phyloP scores from a whole-genome alignment of 1,284 basidiomycete species.

The Naganishia sp. region DNA sequence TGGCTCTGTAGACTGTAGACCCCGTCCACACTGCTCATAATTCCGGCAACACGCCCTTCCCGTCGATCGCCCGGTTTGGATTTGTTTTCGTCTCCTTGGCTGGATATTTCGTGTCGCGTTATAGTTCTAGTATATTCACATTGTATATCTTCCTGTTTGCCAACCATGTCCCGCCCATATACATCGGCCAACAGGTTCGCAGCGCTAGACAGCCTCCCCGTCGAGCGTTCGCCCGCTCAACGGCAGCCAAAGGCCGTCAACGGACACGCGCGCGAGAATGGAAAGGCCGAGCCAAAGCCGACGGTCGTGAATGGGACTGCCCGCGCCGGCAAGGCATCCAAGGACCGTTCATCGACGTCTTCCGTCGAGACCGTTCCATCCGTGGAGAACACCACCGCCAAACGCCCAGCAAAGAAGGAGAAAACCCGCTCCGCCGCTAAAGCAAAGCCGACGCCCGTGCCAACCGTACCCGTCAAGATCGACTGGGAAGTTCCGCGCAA shows the following conservation, averaged over 20 bases:
- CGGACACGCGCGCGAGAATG: slow-evolving; percentile 1
- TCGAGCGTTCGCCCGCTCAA: background rate
- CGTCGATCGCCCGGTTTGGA: background rate
- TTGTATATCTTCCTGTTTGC: background rate
- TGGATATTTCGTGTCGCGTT: background rate
- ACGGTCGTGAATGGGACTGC: background rate
- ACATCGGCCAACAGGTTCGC: slow-evolving; percentile 27
- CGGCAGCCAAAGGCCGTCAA: background rate
- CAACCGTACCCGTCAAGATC: slow-evolving; percentile 36
- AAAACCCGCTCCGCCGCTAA: slow-evolving; percentile 2
- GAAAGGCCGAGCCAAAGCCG: background rate
- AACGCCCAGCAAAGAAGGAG: slow-evolving; percentile 6
- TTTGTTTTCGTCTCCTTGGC: background rate
- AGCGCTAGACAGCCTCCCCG: slow-evolving; percentile 16
- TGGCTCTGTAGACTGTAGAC: slow-evolving; percentile 1
- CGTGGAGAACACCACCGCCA: slow-evolving; percentile 11
- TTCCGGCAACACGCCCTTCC: background rate
- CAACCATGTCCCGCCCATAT: slow-evolving; percentile 14
- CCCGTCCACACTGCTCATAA: background rate
- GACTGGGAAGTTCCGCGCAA: slow-evolving; percentile 84
- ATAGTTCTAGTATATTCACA: background rate
- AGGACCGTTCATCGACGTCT: slow-evolving; percentile 8
- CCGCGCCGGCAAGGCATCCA: slow-evolving; percentile 4
- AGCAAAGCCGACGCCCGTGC: background rate
- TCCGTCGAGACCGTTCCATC: slow-evolving; percentile 9